Evolutionary conservation across 768 basidiomycete species (phyloP), one percentile per base, ranked within the genome.

Genomic region (Boletus reticuloceps): DNA sequence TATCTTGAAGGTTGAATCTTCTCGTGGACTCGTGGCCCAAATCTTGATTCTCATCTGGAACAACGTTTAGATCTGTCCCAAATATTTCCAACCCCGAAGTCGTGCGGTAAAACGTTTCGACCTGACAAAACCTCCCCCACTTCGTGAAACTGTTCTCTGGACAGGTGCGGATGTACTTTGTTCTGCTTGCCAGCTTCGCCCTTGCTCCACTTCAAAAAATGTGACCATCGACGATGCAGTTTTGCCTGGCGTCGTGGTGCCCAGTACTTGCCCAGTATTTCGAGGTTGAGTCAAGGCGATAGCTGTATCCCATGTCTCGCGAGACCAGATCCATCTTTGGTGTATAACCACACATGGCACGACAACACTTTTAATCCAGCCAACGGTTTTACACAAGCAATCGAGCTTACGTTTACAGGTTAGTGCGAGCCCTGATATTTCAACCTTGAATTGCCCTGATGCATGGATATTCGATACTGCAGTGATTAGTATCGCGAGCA

Each of bases 401-500:
- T 65, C 14, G 12, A 56, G 2, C 46, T 64, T 13, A 46, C 42
- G 6, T 64, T 59, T 5, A 51, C 38, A 36, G 64, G 22, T 5
- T 5, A 22, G 22, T 22, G 22, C 22, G 22, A 22, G 22, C 22
- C 22, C 22, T 22, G 22, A 22, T 22, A 22, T 4, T 3, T 22
- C 22, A 17, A 19, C n/a, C 6, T 19, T 19, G 38, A 39, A 4
- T 47, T 22, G 11, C 6, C 39, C 25, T 31, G n/a, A 56, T 16
- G 16, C 3, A 19, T 19, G 17, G n/a, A 10, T n/a, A 39, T 19
- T 1, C 1, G 1, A 1, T 37, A 4, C 36, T 39, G 6, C 29
- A 64, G 60, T n/a, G n/a, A n/a, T 66, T 22, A 63, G 60, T 42
- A 27, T 58, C 0, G 55, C 64, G 12, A 64, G 65, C 34, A 46